phyloP scores from a whole-genome alignment of 305 asterid species.

The Fraxinus dipetala region DNA sequence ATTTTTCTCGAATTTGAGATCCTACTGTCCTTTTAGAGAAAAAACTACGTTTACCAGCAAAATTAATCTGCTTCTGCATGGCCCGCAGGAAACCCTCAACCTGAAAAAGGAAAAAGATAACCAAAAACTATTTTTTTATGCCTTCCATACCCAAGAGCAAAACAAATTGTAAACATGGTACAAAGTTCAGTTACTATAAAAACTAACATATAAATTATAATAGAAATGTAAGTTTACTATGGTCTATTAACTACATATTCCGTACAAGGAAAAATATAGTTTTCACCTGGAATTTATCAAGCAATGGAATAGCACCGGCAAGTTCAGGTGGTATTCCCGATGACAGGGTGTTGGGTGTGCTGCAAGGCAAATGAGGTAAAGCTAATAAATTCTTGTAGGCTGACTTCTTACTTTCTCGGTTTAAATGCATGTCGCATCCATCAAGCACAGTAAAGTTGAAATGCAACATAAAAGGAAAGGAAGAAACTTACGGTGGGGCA shows the following conservation, averaged over 20 bases:
- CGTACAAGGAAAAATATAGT: not conserved
- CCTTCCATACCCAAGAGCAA: slow-evolving; percentile 18
- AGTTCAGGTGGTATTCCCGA: slow-evolving; percentile 85
- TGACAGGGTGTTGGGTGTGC: slow-evolving; percentile 79
- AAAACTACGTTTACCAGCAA: slow-evolving; percentile 83
- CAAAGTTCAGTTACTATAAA: slow-evolving; percentile 8
- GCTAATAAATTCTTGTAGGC: slow-evolving; percentile 1
- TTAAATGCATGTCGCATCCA: not conserved
- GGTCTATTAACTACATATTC: not conserved
- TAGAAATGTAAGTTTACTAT: slow-evolving; percentile 10
- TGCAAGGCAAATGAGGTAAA: slow-evolving; percentile 35
- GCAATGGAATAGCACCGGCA: slow-evolving; percentile 82
- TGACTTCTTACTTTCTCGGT: not conserved
- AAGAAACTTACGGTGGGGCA: slow-evolving; percentile 68
- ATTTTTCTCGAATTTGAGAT: slow-evolving; percentile 66
- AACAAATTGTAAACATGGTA: not conserved
- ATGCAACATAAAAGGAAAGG: not conserved
- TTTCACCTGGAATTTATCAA: slow-evolving; percentile 84
- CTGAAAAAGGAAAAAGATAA: slow-evolving; percentile 32
- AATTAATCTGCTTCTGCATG: slow-evolving; percentile 87
- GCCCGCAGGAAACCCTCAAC: slow-evolving; percentile 93
- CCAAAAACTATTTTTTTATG: slow-evolving; percentile 5
- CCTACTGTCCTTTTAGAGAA: slow-evolving; percentile 77
- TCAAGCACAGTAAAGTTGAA: not conserved
- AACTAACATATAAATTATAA: slow-evolving; percentile 9